These are phyloP conservation scores for Pinguiococcus pyrenoidosus DNA, from an alignment of 108 stramenopile species.

Conservation along the genomic window DNA sequence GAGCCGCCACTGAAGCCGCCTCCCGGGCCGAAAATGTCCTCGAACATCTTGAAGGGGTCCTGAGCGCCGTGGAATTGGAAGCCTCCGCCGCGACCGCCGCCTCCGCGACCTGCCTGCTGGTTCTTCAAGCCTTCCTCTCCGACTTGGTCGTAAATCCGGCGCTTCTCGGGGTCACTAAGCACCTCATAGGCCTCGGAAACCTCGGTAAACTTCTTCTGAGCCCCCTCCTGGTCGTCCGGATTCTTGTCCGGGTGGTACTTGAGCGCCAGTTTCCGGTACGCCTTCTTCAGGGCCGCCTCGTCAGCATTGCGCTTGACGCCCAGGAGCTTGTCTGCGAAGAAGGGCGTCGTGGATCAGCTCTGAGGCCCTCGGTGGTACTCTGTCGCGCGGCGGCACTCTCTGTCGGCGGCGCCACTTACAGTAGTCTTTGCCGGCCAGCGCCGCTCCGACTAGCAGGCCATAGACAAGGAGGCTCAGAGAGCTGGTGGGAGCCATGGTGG, in stretches of 20 bases:
- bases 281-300: constrained; percentile 1
- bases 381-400: too few species aligned
- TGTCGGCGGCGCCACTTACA: too few species aligned
- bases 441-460: too few species aligned
- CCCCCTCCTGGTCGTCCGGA: constrained; percentile 2
- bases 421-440: too few species aligned
- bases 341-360: too few species aligned
- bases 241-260: constrained; percentile 37
- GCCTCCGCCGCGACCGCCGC: background rate
- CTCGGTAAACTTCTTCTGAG: constrained; percentile 29
- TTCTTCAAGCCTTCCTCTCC: constrained; percentile 29
- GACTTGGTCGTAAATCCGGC: constrained; percentile 23
- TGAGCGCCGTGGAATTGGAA: background rate
- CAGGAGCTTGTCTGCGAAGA: too few species aligned
- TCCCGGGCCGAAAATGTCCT: constrained; percentile 3
- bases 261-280: constrained; percentile 13
- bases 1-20: too few species aligned
- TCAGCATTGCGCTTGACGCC: background rate
- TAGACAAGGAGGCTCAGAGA: too few species aligned
- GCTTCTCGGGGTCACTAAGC: constrained; percentile 25
- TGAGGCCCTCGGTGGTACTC: too few species aligned
- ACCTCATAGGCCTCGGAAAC: constrained; percentile 37
- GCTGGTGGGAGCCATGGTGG: too few species aligned
- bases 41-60: constrained; percentile 11
- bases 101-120: background rate